phyloP scores from a whole-genome alignment of 148 eudicot species.

The Hydrangea macrophylla region DNA sequence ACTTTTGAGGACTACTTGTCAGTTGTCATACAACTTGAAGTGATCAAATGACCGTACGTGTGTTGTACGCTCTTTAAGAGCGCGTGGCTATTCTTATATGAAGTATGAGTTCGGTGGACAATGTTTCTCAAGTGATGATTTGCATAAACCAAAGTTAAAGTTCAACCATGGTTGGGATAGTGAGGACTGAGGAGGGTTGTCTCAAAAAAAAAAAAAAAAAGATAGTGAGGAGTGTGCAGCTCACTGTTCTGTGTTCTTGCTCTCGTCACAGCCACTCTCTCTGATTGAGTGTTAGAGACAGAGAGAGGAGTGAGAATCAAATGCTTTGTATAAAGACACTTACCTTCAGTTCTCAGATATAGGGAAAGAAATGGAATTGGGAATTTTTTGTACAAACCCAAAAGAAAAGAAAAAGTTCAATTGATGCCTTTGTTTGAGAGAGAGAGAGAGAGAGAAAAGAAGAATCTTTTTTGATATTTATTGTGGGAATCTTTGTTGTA shows the following conservation, averaged over 20 bases:
- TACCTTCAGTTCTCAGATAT: slow-evolving; percentile 9
- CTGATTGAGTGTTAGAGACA: background rate
- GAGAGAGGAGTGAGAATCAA: slow-evolving; percentile 18
- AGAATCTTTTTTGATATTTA: slow-evolving; percentile 20
- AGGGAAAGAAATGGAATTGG: slow-evolving; percentile 6
- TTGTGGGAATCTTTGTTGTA: slow-evolving; percentile 25
- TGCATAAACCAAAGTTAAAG: background rate
- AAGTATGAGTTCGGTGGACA: slow-evolving; percentile 1
- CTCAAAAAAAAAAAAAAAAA: too few species aligned
- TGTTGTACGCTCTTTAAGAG: background rate
- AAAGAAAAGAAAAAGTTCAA: background rate
- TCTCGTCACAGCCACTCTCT: slow-evolving; percentile 9
- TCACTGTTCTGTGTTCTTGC: background rate
- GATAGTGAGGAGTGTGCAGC: background rate
- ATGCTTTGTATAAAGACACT: slow-evolving; percentile 22
- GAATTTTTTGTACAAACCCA: background rate
- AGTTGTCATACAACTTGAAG: too few species aligned
- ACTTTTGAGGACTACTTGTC: background rate
- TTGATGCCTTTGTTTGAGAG: slow-evolving; percentile 14
- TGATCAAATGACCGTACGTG: background rate
- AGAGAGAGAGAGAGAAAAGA: slow-evolving; percentile 4
- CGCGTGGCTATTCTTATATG: background rate
- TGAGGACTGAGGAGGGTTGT: too few species aligned
- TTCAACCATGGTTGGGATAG: too few species aligned
- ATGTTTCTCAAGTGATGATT: background rate